Base-by-base conservation (phyloP, 441 rosid genomes). In the Melastoma candidum region DNA sequence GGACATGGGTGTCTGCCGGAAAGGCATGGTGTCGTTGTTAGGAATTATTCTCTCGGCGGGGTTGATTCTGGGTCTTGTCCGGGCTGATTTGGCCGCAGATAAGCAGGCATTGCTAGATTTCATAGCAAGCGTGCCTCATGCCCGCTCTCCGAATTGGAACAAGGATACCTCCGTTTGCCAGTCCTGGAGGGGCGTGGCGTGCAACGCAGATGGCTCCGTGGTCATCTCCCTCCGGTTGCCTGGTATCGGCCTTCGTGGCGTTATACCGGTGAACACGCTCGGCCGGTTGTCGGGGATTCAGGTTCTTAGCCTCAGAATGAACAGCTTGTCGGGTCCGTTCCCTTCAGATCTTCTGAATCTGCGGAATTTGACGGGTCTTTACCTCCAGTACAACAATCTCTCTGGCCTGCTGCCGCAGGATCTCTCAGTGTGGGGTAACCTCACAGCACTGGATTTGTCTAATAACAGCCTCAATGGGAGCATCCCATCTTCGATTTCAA, bases 361-460 rank as follows among this genome's bases (percentile, higher is more conserved):
- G 39, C 3, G 57, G 11, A 60, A 60, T 26, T 47, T 60, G 44
- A 60, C 58, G 4, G 25, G 59, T 6, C 74, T 90, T 47, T 67
- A 71, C 60, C 95, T 90, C 44, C 79, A 81, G 39, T 71, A 53
- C 73, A 92, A 92, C 71, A 64, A 47, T 3, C 72, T 92, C 39
- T 76, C 83, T 0, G 97, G 96, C 10, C 64, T 81, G 47, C 64
- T 92, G 69, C 89, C 96, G 41, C 57, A 47, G 5, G 79, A 85
- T 70, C 85, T 81, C 63, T 61, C 92, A 4, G 60, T 56, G 49
- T 88, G 96, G 96, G 74, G 51, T 49, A 78, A 76, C 51, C 89
- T 88, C 50, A 71, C 75, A 0, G 49, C 73, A 46, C 70, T 85
- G 59, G 73, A 84, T 67, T 77, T 92, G 48, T 78, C 80, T 1